Conservation (phyloP, 2,329 filamentous ascomycete genomes). For the Calonectria hawksworthii region DNA sequence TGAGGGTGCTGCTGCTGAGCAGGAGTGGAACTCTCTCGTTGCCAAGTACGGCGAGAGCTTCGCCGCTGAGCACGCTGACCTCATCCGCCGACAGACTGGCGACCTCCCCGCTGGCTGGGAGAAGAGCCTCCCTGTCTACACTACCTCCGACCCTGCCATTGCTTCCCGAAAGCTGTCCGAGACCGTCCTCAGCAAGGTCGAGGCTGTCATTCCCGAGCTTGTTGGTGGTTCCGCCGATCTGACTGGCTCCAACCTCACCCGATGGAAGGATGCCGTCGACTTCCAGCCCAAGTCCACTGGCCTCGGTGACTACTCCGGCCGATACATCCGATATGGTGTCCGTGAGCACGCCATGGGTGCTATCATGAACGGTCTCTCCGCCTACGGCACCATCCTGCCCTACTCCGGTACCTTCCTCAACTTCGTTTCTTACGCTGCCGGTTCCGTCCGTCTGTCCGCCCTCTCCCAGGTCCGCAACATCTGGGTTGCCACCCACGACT, state of each 20-base stretch:
- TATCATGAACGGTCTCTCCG: conserved; percentile 94
- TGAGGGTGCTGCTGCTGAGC: conserved; percentile 88
- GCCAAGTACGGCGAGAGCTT: conserved; percentile 86
- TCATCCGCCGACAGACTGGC: conserved; percentile 82
- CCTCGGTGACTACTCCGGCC: conserved; percentile 90
- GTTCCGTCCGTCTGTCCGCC: conserved; percentile 93
- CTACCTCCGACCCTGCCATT: conserved; percentile 84
- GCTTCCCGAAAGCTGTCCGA: conserved; percentile 98
- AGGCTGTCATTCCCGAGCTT: conserved; percentile 87
- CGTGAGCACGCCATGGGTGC: conserved; percentile 94
- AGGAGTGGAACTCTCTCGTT: conserved; percentile 96
- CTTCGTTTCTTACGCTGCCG: conserved; percentile 98
- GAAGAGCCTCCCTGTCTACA: conserved; percentile 93
- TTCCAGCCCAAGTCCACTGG: conserved; percentile 92
- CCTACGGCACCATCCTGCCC: conserved; percentile 95
- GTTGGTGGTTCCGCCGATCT: conserved; percentile 97
- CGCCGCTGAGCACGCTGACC: conserved; percentile 84
- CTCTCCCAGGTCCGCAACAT: conserved; percentile 92
- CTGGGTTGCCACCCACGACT: conserved; percentile 98
- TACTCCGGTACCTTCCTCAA: conserved; percentile 98
- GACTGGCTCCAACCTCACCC: conserved; percentile 98
- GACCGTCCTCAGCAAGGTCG: conserved; percentile 89
- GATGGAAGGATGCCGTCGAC: conserved; percentile 97
- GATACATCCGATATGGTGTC: conserved; percentile 94
- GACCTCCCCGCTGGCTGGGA: conserved; percentile 97